Evolutionary conservation across 176 grass and related monocot genomes (phyloP).

Genomic region (Eragrostis curvula): DNA sequence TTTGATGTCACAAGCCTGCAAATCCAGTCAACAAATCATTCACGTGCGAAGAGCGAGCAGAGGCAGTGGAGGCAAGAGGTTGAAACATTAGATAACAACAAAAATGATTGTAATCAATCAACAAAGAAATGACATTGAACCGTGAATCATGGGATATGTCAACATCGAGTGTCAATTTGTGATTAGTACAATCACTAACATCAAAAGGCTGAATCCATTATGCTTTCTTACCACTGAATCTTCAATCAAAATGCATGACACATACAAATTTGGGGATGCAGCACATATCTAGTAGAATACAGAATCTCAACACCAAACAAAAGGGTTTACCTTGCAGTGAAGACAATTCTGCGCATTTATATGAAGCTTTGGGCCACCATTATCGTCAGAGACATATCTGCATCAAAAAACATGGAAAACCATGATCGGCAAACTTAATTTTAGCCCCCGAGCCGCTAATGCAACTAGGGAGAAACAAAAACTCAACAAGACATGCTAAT

Average conservation of each 20-base stretch:
- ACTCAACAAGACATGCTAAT: constrained; percentile 12
- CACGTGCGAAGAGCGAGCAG: neutral
- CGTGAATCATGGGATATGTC: neutral
- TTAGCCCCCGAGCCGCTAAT: neutral
- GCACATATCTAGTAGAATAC: neutral
- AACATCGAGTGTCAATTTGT: neutral
- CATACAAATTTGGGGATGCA: neutral
- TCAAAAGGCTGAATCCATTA: neutral
- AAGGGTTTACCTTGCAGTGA: constrained; percentile 80
- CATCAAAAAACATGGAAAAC: neutral
- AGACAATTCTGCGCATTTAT: constrained; percentile 99
- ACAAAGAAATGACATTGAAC: neutral
- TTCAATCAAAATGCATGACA: neutral
- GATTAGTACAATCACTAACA: neutral
- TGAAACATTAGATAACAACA: neutral
- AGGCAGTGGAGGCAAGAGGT: neutral
- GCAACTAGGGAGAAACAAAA: neutral
- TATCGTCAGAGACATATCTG: constrained; percentile 81
- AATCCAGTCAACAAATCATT: constrained; percentile 6
- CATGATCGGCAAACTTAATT: neutral
- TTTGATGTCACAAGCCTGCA: constrained; percentile 96
- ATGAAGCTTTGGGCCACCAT: constrained; percentile 72
- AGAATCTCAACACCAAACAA: neutral
- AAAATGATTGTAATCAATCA: neutral
- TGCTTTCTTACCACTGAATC: neutral